Conservation (phyloP, 192 early-diverging fungal genomes). For the Linnemannia zychae region DNA sequence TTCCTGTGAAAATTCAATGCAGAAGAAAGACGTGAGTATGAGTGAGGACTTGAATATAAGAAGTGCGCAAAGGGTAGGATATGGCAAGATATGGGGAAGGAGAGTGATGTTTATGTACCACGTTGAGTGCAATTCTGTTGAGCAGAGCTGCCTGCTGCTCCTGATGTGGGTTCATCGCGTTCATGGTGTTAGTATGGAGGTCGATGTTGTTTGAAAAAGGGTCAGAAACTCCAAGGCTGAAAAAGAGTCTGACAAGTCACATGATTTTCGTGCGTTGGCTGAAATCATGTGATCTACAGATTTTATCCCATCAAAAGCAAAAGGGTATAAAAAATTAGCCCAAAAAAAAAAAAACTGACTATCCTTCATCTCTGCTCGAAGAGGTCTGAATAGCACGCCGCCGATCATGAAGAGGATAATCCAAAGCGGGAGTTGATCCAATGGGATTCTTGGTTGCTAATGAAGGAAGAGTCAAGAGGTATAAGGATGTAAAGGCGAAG, state of each 20-base stretch:
- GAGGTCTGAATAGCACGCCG: no score
- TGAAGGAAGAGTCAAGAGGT: no score
- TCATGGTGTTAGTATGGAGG: neutral
- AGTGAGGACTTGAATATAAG: neutral
- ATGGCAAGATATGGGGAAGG: neutral
- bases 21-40: neutral
- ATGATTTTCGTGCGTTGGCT: no score
- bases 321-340: no score
- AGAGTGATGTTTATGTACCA: constrained; percentile 9
- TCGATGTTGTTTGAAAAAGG: neutral
- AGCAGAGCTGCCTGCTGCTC: constrained; percentile 51
- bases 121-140: constrained; percentile 52
- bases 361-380: no score
- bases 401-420: constrained; percentile 45
- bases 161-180: constrained; percentile 52
- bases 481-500: no score
- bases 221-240: no score
- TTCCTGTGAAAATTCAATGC: constrained; percentile 10
- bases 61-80: neutral
- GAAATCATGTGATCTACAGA: no score
- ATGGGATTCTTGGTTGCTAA: no score
- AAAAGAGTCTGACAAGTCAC: no score
- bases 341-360: no score
- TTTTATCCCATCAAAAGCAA: no score
- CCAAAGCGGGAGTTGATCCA: constrained; percentile 38